These are phyloP conservation scores for Acacia concinna DNA, from an alignment of 331 rosid species.

Conservation along the genomic window DNA sequence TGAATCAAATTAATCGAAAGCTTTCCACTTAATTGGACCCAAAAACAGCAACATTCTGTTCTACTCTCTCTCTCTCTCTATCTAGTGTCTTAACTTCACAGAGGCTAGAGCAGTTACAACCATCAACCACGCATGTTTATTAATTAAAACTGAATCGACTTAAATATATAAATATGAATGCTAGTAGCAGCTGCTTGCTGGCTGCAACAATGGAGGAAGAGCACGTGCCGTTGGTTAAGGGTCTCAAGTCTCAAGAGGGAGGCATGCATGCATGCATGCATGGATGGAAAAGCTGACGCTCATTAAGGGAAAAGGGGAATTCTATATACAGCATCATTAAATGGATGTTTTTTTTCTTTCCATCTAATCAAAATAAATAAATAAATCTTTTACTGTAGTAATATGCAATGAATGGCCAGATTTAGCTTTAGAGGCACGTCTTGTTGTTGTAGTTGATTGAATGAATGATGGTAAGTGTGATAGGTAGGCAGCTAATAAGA, in stretches of 20 bases:
- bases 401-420: conserved; percentile 28
- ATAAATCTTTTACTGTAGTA: conserved; percentile 31
- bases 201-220: conserved; percentile 24
- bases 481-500: not conserved
- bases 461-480: conserved; percentile 30
- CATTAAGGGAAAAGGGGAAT: conserved; percentile 22
- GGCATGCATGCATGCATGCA: conserved; percentile 5
- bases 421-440: conserved; percentile 44
- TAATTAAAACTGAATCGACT: not conserved
- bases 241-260: conserved; percentile 36
- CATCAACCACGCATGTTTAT: not conserved
- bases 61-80: conserved; percentile 8
- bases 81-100: conserved; percentile 7
- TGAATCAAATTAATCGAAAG: conserved; percentile 36
- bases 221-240: conserved; percentile 34
- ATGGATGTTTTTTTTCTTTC: conserved; percentile 12
- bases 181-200: no score
- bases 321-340: conserved; percentile 40
- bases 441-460: conserved; percentile 23
- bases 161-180: not conserved
- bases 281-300: conserved; percentile 53
- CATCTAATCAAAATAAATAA: no score
- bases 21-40: conserved; percentile 25
- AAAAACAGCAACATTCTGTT: conserved; percentile 43
- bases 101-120: not conserved